These are phyloP conservation scores for Lecanicillium sp. DNA, from an alignment of 2,329 filamentous ascomycete species.

Conservation along the genomic window DNA sequence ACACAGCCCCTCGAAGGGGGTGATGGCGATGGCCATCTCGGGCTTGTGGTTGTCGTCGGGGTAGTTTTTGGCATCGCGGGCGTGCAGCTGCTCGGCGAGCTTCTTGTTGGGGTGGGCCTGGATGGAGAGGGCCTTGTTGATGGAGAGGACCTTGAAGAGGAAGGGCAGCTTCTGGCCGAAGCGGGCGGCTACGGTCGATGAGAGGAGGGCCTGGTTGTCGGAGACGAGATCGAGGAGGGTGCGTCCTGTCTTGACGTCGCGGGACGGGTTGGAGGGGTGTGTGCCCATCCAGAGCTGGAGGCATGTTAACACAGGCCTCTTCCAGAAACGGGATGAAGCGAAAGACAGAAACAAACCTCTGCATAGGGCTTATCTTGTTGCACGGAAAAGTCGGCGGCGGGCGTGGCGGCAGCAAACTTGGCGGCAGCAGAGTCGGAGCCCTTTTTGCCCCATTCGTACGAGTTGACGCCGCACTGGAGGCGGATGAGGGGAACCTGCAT, in stretches of 20 bases:
- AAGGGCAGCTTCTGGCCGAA: constrained; percentile 86
- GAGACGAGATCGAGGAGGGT: constrained; percentile 81
- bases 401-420: constrained; percentile 80
- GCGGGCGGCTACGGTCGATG: constrained; percentile 61
- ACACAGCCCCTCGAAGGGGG: constrained; percentile 91
- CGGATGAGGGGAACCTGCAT: constrained; percentile 79
- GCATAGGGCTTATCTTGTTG: constrained; percentile 88
- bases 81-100: constrained; percentile 78
- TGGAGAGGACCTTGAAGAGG: constrained; percentile 95
- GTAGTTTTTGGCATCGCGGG: constrained; percentile 85
- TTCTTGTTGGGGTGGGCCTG: constrained; percentile 97
- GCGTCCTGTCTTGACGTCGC: constrained; percentile 76
- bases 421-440: constrained; percentile 83
- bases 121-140: constrained; percentile 92
- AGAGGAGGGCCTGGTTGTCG: constrained; percentile 80
- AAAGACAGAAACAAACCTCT: constrained; percentile 54
- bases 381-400: constrained; percentile 66
- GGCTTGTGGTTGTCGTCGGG: constrained; percentile 99
- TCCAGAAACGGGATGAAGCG: neutral
- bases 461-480: constrained; percentile 89
- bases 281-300: constrained; percentile 96
- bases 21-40: constrained; percentile 98
- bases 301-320: neutral
- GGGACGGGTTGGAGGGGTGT: constrained; percentile 91
- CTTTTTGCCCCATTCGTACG: constrained; percentile 98